Percentiles rank a stretch among this genome's conserved stretches.
Evolutionary conservation across 306 rosid species (phyloP).

Genomic region (Cucumis hystrix): DNA sequence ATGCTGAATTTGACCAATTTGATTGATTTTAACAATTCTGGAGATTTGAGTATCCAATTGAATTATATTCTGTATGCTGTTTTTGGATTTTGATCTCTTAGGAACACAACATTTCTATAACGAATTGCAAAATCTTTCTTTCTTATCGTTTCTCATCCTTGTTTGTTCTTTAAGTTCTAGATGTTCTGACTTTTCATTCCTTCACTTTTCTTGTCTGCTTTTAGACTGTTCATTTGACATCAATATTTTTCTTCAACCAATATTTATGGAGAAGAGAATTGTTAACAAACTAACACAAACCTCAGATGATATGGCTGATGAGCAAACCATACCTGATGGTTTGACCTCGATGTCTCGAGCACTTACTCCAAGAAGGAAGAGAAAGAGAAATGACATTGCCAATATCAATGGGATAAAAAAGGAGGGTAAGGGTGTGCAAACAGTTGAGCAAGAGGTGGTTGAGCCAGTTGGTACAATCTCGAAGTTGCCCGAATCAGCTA

Average conservation of each 20-base stretch:
- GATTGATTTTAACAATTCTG: background rate
- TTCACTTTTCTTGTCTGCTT: background rate
- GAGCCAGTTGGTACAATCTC: background rate
- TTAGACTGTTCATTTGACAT: background rate
- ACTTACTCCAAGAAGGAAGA: background rate
- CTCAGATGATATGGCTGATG: background rate
- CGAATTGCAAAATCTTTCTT: background rate
- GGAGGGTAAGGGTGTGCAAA: background rate
- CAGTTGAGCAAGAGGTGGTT: background rate
- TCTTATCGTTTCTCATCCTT: background rate
- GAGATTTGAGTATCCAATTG: background rate
- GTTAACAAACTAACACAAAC: background rate
- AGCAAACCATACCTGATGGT: background rate
- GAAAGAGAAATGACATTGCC: background rate
- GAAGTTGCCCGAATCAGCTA: constrained; percentile 28
- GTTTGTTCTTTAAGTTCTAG: background rate
- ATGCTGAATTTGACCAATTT: background rate
- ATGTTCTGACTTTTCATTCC: background rate
- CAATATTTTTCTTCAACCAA: background rate
- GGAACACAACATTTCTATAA: background rate
- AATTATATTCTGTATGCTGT: background rate
- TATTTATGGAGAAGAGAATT: background rate
- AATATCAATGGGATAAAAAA: background rate
- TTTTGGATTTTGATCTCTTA: background rate
- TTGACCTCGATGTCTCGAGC: background rate